Conservation (phyloP, 2,329 filamentous ascomycete species). For the Exophiala calicioides region DNA sequence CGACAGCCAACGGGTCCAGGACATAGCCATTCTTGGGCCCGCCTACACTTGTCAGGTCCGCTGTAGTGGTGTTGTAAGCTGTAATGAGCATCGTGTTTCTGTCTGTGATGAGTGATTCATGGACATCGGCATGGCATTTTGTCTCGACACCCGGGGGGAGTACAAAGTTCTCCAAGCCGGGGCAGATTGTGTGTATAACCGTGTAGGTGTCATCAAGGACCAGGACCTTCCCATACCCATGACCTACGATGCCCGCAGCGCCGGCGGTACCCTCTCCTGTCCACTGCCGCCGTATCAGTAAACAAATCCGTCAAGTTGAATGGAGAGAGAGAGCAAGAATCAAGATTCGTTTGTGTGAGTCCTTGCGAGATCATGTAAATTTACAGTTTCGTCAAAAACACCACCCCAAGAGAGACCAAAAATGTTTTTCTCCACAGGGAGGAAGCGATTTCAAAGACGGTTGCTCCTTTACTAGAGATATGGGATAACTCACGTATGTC, state of each 20-base stretch:
- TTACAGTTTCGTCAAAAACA: no score
- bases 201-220: slow-evolving; percentile 38
- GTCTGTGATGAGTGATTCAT: slow-evolving; percentile 38
- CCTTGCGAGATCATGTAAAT: no score
- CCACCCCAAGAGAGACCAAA: no score
- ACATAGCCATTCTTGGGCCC: slow-evolving; percentile 34
- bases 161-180: slow-evolving; percentile 8
- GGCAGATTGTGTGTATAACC: slow-evolving; percentile 36
- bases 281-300: no score
- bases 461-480: no score
- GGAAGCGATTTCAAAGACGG: no score
- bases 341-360: no score
- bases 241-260: slow-evolving; percentile 7
- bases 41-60: slow-evolving; percentile 31
- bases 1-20: slow-evolving; percentile 37
- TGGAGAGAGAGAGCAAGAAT: no score
- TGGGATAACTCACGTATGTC: no score
- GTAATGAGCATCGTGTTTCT: slow-evolving; percentile 40
- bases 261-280: slow-evolving; percentile 30
- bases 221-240: slow-evolving; percentile 21
- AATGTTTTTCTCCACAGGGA: no score
- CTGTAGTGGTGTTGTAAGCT: slow-evolving; percentile 39
- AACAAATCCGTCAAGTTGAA: no score
- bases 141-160: slow-evolving; percentile 8
- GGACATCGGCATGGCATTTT: slow-evolving; percentile 35